A percentile compares a stretch with the other conserved stretches of the same genome.
phyloP scores from a whole-genome alignment of 2,329 filamentous ascomycete species.

The Monilinia fructigena region DNA sequence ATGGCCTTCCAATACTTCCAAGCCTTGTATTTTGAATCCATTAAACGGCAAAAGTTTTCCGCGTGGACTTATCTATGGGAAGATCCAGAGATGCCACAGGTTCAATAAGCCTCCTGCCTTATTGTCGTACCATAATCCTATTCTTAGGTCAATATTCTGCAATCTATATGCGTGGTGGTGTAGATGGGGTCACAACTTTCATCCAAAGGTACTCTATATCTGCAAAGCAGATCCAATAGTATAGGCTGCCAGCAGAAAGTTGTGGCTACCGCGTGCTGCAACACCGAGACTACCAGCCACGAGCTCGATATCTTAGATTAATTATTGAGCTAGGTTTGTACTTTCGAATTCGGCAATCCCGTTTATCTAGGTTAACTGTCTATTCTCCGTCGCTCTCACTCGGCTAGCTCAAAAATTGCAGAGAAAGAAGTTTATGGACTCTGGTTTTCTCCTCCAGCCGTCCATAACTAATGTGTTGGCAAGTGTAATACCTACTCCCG shows the following conservation, averaged over 20 bases:
- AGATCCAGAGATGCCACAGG: neutral
- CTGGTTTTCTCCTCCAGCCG: neutral
- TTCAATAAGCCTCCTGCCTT: slow-evolving; percentile 5
- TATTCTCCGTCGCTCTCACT: neutral
- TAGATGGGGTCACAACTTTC: slow-evolving; percentile 7
- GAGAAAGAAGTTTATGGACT: slow-evolving; percentile 7
- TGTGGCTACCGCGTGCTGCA: slow-evolving; percentile 1
- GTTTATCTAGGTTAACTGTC: slow-evolving; percentile 1
- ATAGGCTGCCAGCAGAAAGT: slow-evolving; percentile 6
- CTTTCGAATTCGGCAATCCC: neutral
- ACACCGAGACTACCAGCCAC: neutral
- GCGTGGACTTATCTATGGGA: neutral
- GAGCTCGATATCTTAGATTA: slow-evolving; percentile 11
- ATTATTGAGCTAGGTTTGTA: neutral
- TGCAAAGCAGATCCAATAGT: slow-evolving; percentile 13
- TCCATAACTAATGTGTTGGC: slow-evolving; percentile 15
- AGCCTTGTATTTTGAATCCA: slow-evolving; percentile 1
- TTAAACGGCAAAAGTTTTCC: slow-evolving; percentile 15
- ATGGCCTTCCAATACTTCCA: slow-evolving; percentile 6
- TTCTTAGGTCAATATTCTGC: slow-evolving; percentile 20
- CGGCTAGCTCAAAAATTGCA: slow-evolving; percentile 5
- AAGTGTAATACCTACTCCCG: slow-evolving; percentile 18
- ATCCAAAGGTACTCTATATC: slow-evolving; percentile 10
- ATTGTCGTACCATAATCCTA: slow-evolving; percentile 14
- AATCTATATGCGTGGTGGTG: slow-evolving; percentile 2